These are phyloP conservation scores for Fusarium compactum DNA, from an alignment of 2,329 filamentous ascomycete species.

Conservation along the genomic window DNA sequence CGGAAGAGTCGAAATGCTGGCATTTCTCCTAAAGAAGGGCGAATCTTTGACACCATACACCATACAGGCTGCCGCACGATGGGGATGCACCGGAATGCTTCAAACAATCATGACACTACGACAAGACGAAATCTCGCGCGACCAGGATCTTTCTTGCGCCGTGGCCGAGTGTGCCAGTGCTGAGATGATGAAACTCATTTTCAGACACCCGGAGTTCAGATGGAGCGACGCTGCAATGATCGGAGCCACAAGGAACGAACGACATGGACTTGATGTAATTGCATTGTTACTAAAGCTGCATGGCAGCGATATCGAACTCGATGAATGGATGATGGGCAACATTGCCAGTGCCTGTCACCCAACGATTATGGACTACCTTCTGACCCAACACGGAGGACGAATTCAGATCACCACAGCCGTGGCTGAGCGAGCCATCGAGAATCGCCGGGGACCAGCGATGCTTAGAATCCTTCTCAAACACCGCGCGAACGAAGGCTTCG, in stretches of 20 bases:
- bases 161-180: slow-evolving; percentile 18
- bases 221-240: slow-evolving; percentile 29
- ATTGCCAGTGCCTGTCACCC: slow-evolving; percentile 26
- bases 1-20: slow-evolving; percentile 29
- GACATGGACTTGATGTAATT: slow-evolving; percentile 17
- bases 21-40: slow-evolving; percentile 27
- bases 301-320: slow-evolving; percentile 8
- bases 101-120: slow-evolving; percentile 27
- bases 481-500: slow-evolving; percentile 17
- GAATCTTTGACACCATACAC: slow-evolving; percentile 23
- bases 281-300: slow-evolving; percentile 18
- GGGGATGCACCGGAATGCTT: slow-evolving; percentile 22
- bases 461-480: slow-evolving; percentile 31
- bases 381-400: slow-evolving; percentile 12
- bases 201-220: slow-evolving; percentile 20
- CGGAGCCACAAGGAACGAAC: slow-evolving; percentile 25
- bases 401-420: slow-evolving; percentile 23
- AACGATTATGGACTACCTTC: slow-evolving; percentile 25
- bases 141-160: slow-evolving; percentile 28
- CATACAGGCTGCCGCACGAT: slow-evolving; percentile 26
- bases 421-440: slow-evolving; percentile 26
- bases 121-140: slow-evolving; percentile 24
- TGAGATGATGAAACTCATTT: slow-evolving; percentile 22
- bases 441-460: slow-evolving; percentile 29
- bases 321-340: slow-evolving; percentile 33